phyloP scores from a whole-genome alignment of 2,329 filamentous ascomycete genomes.

The Aspergillus sp. region DNA sequence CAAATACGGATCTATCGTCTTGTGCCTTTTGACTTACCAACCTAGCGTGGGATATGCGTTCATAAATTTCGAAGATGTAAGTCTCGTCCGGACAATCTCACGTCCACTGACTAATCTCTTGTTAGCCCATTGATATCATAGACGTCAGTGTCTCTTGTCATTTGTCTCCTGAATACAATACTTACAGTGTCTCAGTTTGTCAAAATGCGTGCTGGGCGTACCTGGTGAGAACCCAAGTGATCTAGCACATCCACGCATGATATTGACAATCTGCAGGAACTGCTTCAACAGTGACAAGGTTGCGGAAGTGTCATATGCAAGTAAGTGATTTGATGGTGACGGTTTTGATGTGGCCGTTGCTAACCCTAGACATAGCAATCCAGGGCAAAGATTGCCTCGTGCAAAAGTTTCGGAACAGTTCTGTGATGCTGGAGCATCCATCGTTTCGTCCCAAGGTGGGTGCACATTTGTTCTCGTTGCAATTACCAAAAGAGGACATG shows the following conservation, averaged over 20 bases:
- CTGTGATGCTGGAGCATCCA: conserved; percentile 83
- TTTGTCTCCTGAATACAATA: conserved; percentile 8
- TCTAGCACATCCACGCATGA: conserved; percentile 5
- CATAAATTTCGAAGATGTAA: conserved; percentile 85
- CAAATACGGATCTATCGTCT: neutral
- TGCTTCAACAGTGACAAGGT: conserved; percentile 81
- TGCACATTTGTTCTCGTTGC: conserved; percentile 1
- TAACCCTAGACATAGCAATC: conserved; percentile 59
- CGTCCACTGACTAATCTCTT: conserved; percentile 36
- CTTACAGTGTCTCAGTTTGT: conserved; percentile 61
- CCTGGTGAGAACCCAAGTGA: conserved; percentile 53
- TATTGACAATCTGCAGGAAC: conserved; percentile 55
- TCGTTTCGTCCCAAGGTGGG: conserved; percentile 80
- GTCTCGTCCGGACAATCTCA: conserved; percentile 26
- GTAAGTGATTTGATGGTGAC: conserved; percentile 54
- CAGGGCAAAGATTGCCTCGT: conserved; percentile 89
- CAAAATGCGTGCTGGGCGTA: conserved; percentile 65
- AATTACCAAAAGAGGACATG: neutral
- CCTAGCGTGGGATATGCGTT: conserved; percentile 91
- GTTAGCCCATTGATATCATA: conserved; percentile 69
- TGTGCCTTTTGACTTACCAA: neutral
- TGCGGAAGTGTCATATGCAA: conserved; percentile 93
- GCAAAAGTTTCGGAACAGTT: conserved; percentile 95
- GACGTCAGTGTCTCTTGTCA: conserved; percentile 50
- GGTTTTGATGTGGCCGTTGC: too few species aligned